These are phyloP conservation scores for Rhizopogon salebrosus DNA, from an alignment of 768 basidiomycete species.

Conservation along the genomic window DNA sequence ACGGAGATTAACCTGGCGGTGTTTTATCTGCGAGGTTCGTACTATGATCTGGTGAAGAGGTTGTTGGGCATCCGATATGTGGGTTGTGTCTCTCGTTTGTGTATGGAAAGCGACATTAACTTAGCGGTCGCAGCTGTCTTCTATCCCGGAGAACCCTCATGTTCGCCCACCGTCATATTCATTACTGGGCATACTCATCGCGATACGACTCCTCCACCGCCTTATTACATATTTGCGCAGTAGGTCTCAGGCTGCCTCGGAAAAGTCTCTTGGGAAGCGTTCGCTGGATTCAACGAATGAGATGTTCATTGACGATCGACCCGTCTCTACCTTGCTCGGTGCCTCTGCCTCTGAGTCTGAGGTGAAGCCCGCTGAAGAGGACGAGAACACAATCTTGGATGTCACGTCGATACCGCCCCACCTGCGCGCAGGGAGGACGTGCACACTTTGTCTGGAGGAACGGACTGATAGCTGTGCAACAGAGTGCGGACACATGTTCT, in stretches of 20 bases:
- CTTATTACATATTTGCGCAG: slow-evolving; percentile 42
- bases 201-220: slow-evolving; percentile 59
- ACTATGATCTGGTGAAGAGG: slow-evolving; percentile 69
- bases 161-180: slow-evolving; percentile 80
- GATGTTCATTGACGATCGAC: slow-evolving; percentile 53
- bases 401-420: slow-evolving; percentile 47
- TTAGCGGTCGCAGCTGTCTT: slow-evolving; percentile 52
- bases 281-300: slow-evolving; percentile 27
- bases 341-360: slow-evolving; percentile 46
- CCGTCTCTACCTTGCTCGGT: slow-evolving; percentile 53
- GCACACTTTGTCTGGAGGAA: slow-evolving; percentile 83
- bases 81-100: slow-evolving; percentile 10
- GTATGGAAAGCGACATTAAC: not conserved
- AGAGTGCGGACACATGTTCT: slow-evolving; percentile 87
- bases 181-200: slow-evolving; percentile 72
- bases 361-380: slow-evolving; percentile 60
- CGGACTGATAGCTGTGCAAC: slow-evolving; percentile 78
- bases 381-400: slow-evolving; percentile 63
- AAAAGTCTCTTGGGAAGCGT: slow-evolving; percentile 32
- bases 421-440: slow-evolving; percentile 57
- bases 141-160: slow-evolving; percentile 65
- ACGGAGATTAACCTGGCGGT: slow-evolving; percentile 73
- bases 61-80: slow-evolving; percentile 69
- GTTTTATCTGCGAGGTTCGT: slow-evolving; percentile 78
- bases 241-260: slow-evolving; percentile 13